Base-by-base conservation (phyloP, 129 eudicot species). In the Glebionis coronaria region DNA sequence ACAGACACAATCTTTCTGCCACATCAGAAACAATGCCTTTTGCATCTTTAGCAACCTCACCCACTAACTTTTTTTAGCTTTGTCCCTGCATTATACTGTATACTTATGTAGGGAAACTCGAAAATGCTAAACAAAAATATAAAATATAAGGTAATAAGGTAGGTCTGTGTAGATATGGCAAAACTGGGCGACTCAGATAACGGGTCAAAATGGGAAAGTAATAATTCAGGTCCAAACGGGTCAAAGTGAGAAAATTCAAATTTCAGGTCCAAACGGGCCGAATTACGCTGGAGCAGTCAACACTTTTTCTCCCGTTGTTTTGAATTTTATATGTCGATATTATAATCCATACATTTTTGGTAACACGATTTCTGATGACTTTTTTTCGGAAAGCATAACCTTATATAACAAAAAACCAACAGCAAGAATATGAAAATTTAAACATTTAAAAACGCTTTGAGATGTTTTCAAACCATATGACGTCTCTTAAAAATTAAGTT, bases 41-140 rank as follows among this genome's bases (percentile, higher is more conserved):
- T 51, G 99, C 93, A 77, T 94, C 99, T 78, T 89, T 94, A 19
- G 97, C 96, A 60, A 87, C 97, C 70, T 79, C 97, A 21, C 87
- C 97, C 13, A 90, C 90, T 80, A 88, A 82, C 98, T 76, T 88
- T 96, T 81, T 82, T 92, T 46, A 93, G 88, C 78, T 88, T 93
- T 77, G 85, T 83, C 67, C 99, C 99, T 88, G 63, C 56, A 63
- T 61, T 53, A 23, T 15, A 67, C 60, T 53, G 25, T 23, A 20
- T 8, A 13, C 19, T 65, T 67, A 46, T 21, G 19, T 21, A 66
- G 14, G 56, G 4, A 57, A 75, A 50, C 31, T 59, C 23, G 40
- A 12, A 20, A 56, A 11, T 5, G 42, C 3, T n/a, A 45, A 21
- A 51, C 15, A 65, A 1, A 40, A 62, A 20, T 3, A 35, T 5